Conservation (phyloP, 176 grass and related monocot species). For the Triticum monococcum region DNA sequence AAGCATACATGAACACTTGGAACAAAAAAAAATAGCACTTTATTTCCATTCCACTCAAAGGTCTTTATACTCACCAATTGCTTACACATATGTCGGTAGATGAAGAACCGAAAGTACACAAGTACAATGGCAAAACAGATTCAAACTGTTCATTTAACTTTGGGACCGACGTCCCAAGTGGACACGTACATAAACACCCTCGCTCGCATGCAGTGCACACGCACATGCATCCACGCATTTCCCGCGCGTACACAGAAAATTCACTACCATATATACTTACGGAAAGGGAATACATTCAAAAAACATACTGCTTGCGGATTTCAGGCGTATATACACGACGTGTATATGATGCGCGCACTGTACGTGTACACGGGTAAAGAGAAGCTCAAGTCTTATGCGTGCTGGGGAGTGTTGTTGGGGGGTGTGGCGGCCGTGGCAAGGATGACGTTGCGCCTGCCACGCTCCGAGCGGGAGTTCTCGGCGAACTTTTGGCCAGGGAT, state of each 20-base stretch:
- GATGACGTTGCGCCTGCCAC: conserved; percentile 38
- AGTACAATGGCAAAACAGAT: not conserved
- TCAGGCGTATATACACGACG: not conserved
- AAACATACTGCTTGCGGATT: not conserved
- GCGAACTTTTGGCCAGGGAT: conserved; percentile 59
- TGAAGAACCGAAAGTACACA: not conserved
- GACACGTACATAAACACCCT: not conserved
- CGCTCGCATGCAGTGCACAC: not conserved
- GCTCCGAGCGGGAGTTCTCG: conserved; percentile 65
- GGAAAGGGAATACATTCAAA: not conserved
- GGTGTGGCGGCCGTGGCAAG: conserved; percentile 40
- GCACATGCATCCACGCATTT: not conserved
- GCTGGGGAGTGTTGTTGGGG: conserved; percentile 30
- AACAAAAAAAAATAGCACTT: not conserved
- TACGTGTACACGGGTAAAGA: not conserved
- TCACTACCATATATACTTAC: not conserved
- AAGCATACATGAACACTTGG: not conserved
- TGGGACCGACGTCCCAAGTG: not conserved
- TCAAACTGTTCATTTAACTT: not conserved
- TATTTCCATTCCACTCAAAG: not conserved
- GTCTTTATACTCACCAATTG: not conserved
- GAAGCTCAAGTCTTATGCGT: conserved; percentile 24
- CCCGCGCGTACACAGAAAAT: not conserved
- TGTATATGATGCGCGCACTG: not conserved
- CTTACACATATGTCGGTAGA: not conserved